Evolutionary conservation across 768 basidiomycete species (phyloP).

Genomic region (Galerina sulciceps): DNA sequence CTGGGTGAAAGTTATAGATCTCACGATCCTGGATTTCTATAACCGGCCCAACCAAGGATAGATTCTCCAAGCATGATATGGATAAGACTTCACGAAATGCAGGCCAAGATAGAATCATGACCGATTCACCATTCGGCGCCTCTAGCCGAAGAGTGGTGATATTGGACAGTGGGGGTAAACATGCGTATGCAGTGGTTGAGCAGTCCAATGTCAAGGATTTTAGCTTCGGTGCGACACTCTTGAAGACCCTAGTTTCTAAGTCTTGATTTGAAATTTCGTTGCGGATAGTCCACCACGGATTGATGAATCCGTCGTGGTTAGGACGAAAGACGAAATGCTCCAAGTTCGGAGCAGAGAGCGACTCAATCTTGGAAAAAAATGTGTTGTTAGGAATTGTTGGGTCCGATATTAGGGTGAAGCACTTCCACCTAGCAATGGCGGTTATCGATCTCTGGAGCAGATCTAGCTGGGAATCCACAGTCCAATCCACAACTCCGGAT

Average conservation of each 20-base stretch:
- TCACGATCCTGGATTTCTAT: too few relatives aligned
- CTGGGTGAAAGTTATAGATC: too few relatives aligned
- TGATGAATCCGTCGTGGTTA: neutral
- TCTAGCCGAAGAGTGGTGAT: slow-evolving; percentile 24
- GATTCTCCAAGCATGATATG: slow-evolving; percentile 13
- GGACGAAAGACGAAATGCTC: slow-evolving; percentile 16
- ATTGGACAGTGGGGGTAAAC: slow-evolving; percentile 18
- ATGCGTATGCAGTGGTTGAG: neutral
- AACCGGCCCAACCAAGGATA: slow-evolving; percentile 7
- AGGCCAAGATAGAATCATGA: neutral
- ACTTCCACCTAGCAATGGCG: slow-evolving; percentile 19
- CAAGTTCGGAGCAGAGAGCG: slow-evolving; percentile 16
- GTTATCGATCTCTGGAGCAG: slow-evolving; percentile 12
- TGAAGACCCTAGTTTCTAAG: slow-evolving; percentile 15
- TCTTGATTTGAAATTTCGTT: neutral
- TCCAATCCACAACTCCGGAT: neutral
- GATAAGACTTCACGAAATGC: slow-evolving; percentile 15
- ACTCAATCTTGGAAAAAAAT: neutral
- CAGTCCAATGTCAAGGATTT: slow-evolving; percentile 16
- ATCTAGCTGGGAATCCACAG: neutral
- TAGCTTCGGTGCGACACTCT: slow-evolving; percentile 21
- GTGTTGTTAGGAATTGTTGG: neutral
- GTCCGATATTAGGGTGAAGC: slow-evolving; percentile 16
- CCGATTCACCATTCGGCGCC: neutral
- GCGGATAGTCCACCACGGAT: neutral